A percentile compares a stretch with the other conserved stretches of the same genome.
Evolutionary conservation across 495 filamentous ascomycete genomes (phyloP).

Genomic region (Podospora conica): DNA sequence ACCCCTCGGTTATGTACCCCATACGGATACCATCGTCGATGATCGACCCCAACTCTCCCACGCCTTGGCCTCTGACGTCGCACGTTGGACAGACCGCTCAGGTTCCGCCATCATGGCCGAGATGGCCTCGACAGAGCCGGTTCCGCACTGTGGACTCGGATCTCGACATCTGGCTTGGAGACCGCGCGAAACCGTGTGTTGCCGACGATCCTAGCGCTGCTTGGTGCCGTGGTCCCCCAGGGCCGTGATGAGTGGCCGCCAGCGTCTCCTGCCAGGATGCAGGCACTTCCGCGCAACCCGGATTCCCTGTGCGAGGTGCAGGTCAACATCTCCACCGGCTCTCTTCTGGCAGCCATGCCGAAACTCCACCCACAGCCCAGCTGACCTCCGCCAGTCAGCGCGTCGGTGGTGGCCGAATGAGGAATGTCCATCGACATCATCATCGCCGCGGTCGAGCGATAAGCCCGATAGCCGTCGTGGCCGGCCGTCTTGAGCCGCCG

Average conservation of each 20-base stretch:
- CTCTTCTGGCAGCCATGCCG: not conserved
- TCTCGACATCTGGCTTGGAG: not conserved
- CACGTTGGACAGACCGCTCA: too few species aligned
- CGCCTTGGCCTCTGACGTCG: too few species aligned
- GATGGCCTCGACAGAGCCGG: not conserved
- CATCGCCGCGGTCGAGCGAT: constrained; percentile 2
- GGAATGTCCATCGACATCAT: constrained; percentile 25
- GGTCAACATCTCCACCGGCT: too few species aligned
- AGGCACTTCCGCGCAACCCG: too few species aligned
- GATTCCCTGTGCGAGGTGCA: too few species aligned
- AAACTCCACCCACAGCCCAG: not conserved
- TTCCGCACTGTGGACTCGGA: not conserved
- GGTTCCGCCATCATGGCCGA: too few species aligned
- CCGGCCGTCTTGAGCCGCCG: constrained; percentile 18
- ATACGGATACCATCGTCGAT: too few species aligned
- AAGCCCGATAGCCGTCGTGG: constrained; percentile 12
- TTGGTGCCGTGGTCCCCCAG: too few species aligned
- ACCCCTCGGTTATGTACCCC: too few species aligned
- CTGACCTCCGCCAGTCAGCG: not conserved
- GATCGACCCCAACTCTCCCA: too few species aligned
- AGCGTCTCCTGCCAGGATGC: too few species aligned
- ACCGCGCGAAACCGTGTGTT: not conserved
- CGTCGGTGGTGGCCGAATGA: not conserved
- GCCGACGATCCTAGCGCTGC: not conserved
- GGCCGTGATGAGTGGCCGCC: too few species aligned